phyloP scores from a whole-genome alignment of 768 basidiomycete genomes.

The Mycena galericulata region DNA sequence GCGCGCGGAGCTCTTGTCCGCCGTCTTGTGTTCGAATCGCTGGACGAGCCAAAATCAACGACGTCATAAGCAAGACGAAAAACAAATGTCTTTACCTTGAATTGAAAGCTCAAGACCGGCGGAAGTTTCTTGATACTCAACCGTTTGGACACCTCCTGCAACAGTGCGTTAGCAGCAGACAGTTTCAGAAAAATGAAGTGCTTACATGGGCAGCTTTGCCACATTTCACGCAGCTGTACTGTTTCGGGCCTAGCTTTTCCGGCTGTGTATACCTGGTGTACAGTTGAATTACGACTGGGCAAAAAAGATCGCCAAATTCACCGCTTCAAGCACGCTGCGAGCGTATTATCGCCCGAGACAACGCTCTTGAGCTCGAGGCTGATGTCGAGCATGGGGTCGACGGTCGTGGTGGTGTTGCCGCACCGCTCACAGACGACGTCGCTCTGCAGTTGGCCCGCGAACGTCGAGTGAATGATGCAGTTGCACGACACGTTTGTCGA shows the following conservation, averaged over 20 bases:
- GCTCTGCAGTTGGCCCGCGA: conserved; percentile 88
- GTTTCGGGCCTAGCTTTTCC: conserved; percentile 85
- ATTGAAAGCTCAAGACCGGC: conserved; percentile 91
- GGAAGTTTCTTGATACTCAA: conserved; percentile 89
- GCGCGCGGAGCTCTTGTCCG: conserved; percentile 73
- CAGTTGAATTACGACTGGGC: not conserved
- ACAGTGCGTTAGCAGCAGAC: conserved; percentile 17
- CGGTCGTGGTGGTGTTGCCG: conserved; percentile 78
- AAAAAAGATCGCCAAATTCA: conserved; percentile 37
- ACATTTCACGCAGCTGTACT: conserved; percentile 90
- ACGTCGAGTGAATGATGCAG: conserved; percentile 92
- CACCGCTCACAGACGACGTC: conserved; percentile 92
- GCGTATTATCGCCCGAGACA: conserved; percentile 66
- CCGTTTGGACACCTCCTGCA: conserved; percentile 84
- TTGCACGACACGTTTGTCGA: conserved; percentile 85
- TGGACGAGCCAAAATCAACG: conserved; percentile 44
- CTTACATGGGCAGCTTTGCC: conserved; percentile 72
- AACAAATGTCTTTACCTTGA: conserved; percentile 73
- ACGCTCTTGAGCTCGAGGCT: conserved; percentile 81
- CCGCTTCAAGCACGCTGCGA: conserved; percentile 83
- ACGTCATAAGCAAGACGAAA: not conserved
- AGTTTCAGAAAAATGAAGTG: conserved; percentile 17
- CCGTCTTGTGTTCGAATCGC: conserved; percentile 93
- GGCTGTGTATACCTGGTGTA: conserved; percentile 82
- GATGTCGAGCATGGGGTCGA: conserved; percentile 92